Evolutionary conservation across 2,329 filamentous ascomycete genomes (phyloP).

Genomic region (Trichoderma lentiforme): DNA sequence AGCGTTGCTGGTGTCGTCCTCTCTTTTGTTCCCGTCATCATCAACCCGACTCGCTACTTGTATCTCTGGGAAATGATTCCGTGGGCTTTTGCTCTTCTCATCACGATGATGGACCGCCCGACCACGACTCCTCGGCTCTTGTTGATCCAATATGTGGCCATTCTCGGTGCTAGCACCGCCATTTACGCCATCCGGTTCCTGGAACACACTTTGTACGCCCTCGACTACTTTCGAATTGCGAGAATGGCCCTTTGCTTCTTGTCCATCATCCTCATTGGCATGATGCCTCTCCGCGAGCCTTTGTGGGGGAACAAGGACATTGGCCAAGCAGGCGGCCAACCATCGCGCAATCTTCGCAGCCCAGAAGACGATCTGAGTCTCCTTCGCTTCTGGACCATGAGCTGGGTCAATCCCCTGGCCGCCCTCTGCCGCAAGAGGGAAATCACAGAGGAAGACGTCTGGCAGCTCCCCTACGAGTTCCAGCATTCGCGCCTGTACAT

Average conservation of each 20-base stretch:
- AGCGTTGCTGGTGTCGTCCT: conserved; percentile 35
- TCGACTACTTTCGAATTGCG: conserved; percentile 26
- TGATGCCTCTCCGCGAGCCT: conserved; percentile 38
- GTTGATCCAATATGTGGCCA: conserved; percentile 37
- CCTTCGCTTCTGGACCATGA: conserved; percentile 82
- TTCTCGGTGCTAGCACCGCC: conserved; percentile 32
- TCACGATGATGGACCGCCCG: conserved; percentile 39
- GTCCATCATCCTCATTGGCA: conserved; percentile 32
- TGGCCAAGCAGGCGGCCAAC: conserved; percentile 27
- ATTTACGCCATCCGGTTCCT: conserved; percentile 33
- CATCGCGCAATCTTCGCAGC: conserved; percentile 51
- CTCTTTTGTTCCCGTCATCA: conserved; percentile 30
- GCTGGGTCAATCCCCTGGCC: conserved; percentile 77
- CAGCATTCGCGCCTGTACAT: conserved; percentile 74
- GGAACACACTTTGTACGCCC: conserved; percentile 20
- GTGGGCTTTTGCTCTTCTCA: conserved; percentile 38
- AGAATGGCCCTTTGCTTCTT: conserved; percentile 26
- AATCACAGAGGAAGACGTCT: conserved; percentile 76
- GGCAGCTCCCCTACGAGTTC: conserved; percentile 75
- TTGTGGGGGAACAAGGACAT: conserved; percentile 34
- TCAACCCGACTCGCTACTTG: conserved; percentile 27
- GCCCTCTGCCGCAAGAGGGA: conserved; percentile 60
- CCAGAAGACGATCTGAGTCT: conserved; percentile 76
- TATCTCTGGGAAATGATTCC: conserved; percentile 37
- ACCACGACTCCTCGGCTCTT: conserved; percentile 41